phyloP scores from a whole-genome alignment of 2,329 filamentous ascomycete species.

The Botrytis medusae region DNA sequence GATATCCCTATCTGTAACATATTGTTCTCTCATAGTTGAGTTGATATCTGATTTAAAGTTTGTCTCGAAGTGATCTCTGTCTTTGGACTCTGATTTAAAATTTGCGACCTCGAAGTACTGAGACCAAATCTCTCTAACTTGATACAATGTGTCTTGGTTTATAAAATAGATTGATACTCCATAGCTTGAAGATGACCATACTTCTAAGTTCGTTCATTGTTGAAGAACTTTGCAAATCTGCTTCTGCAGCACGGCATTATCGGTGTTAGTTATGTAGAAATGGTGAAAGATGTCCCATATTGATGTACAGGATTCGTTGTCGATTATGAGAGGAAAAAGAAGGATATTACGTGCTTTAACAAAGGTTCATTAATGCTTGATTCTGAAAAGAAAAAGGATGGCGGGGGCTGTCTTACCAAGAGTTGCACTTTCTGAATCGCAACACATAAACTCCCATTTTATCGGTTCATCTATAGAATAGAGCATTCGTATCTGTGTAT shows the following conservation, averaged over 20 bases:
- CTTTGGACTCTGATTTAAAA: background rate
- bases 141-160: constrained; percentile 12
- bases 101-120: background rate
- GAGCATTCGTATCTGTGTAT: rapidly evolving
- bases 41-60: constrained; percentile 1
- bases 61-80: background rate
- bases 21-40: background rate
- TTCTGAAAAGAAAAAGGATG: background rate
- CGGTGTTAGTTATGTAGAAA: constrained; percentile 11
- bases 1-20: no score
- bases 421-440: constrained; percentile 9
- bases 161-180: constrained; percentile 13
- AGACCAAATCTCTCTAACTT: constrained; percentile 19
- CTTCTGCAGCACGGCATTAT: constrained; percentile 6
- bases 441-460: constrained; percentile 10
- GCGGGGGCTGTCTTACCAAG: background rate
- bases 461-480: background rate
- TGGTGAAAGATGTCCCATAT: constrained; percentile 24
- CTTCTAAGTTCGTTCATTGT: background rate
- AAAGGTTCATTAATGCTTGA: background rate
- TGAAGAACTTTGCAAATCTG: constrained; percentile 15
- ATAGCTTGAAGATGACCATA: constrained; percentile 19
- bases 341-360: constrained; percentile 22
- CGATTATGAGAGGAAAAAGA: constrained; percentile 16
- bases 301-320: background rate